A percentile compares a stretch with the other conserved stretches of the same genome.
Evolutionary conservation across 148 eudicot species (phyloP).

Genomic region (Pouteria glomerata): DNA sequence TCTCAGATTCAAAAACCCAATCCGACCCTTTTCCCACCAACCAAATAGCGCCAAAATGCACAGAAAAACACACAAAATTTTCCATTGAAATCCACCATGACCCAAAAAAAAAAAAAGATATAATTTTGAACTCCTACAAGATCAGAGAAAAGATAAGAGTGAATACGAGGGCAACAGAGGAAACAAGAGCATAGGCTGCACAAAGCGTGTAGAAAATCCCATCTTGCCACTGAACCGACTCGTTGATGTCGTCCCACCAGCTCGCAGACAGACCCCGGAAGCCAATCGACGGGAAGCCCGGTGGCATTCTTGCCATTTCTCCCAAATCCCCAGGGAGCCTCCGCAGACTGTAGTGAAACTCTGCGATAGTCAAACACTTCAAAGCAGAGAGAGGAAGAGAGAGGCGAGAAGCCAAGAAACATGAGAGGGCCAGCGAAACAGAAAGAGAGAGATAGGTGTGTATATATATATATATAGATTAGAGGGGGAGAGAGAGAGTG

Average conservation of each 20-base stretch:
- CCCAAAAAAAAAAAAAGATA: neutral
- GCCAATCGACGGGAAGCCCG: conserved; percentile 20
- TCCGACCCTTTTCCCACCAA: neutral
- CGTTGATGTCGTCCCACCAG: conserved; percentile 80
- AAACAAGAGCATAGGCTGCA: conserved; percentile 66
- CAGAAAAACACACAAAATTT: no score
- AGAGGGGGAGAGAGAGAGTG: neutral
- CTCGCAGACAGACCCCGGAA: conserved; percentile 18
- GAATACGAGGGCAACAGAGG: conserved; percentile 64
- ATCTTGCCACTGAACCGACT: conserved; percentile 75
- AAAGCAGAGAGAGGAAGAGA: conserved; percentile 5
- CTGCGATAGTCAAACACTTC: conserved; percentile 10
- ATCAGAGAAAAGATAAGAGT: neutral
- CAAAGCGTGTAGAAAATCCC: conserved; percentile 69
- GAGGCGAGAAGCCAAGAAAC: conserved; percentile 11
- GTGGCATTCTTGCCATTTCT: conserved; percentile 40
- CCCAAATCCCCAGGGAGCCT: neutral
- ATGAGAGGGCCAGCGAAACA: neutral
- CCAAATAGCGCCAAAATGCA: neutral
- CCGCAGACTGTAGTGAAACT: neutral
- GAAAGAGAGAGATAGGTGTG: neutral
- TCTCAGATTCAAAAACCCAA: neutral
- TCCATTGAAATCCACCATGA: neutral
- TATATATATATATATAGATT: neutral
- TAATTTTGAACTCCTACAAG: neutral